Evolutionary conservation across 2,329 filamentous ascomycete genomes (phyloP), one percentile per base, ranked within the genome.

Genomic region (Aspergillus aculeatus): DNA sequence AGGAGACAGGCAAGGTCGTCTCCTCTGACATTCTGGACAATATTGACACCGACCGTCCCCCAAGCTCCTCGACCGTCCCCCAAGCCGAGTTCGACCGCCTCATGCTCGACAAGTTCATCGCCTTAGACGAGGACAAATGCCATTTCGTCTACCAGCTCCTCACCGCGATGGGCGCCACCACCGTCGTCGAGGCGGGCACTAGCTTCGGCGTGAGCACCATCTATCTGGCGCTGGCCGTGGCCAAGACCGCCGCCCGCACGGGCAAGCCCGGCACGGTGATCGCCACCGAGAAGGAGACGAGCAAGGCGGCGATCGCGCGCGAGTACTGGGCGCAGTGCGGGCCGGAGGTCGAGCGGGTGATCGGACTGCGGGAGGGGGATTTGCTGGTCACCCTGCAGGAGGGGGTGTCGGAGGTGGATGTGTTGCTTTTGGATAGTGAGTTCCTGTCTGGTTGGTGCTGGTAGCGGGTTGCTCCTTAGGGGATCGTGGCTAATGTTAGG

Each of bases 401-500:
- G 3, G 75, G 77, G 23, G 58, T 88, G 0, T 73, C 77, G 1
- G 66, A 78, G 31, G 75, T 88, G n/a, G 83, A 88, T 62, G 75
- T 88, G 19, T 65, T 88, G n/a, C 71, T 87, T n/a, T 76, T 88
- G 21, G 85, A 88, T 64, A 88, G 85, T 88, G 70, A 77, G 84
- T 80, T 32, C 47, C 10, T 48, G 26, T 29, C 26, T 29, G 26
- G 26, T 9, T 35, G 16, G 5, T 9, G 5, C 4, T 26, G 53
- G 24, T 23, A 4, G 23, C 4, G 23, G 23, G 3, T 5, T 23
- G 23, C 23, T 5, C 23, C 23, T 23, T 4, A 23, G 4, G 4
- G 56, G 44, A 54, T 21, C 1, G 31, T 47, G 23, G n/a, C 29
- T n/a, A n/a, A 11, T 21, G 26, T 29, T 2, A 2, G 26, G 7